phyloP scores from a whole-genome alignment of 805 yeast genomes.

The Lipomyces chichibuensis region DNA sequence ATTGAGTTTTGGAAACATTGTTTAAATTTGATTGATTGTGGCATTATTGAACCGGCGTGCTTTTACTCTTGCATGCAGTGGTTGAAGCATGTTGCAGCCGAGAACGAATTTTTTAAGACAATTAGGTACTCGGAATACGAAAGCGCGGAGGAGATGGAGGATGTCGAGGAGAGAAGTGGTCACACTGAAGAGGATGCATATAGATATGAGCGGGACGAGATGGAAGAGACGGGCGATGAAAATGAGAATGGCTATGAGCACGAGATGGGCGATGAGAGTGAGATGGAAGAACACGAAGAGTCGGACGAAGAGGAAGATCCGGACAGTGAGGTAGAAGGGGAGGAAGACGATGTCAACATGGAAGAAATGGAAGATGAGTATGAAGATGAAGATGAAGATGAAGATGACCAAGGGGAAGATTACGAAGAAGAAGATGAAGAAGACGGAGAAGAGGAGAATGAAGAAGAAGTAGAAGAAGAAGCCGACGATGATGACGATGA shows the following conservation, averaged over 20 bases:
- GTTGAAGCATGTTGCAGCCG: conserved; percentile 15
- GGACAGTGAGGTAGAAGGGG: background rate
- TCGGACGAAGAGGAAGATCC: background rate
- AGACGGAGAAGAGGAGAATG: background rate
- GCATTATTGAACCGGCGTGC: conserved; percentile 30
- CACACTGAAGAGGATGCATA: background rate
- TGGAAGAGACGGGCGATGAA: background rate
- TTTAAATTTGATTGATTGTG: conserved; percentile 26
- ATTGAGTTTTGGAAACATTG: conserved; percentile 33
- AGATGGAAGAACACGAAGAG: background rate
- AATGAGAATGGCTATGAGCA: background rate
- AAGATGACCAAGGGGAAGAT: background rate
- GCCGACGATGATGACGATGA: background rate
- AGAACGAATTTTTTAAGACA: background rate
- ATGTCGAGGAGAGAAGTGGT: background rate
- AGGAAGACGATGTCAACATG: background rate
- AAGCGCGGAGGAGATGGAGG: background rate
- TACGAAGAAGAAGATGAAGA: background rate
- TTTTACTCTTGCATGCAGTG: conserved; percentile 31
- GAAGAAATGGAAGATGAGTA: background rate
- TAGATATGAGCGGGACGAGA: background rate
- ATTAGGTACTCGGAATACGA: background rate
- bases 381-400: background rate
- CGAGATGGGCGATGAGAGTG: background rate
- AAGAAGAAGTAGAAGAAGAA: background rate